phyloP scores from a whole-genome alignment of 2,329 filamentous ascomycete genomes.

The Akanthomyces lecanii region DNA sequence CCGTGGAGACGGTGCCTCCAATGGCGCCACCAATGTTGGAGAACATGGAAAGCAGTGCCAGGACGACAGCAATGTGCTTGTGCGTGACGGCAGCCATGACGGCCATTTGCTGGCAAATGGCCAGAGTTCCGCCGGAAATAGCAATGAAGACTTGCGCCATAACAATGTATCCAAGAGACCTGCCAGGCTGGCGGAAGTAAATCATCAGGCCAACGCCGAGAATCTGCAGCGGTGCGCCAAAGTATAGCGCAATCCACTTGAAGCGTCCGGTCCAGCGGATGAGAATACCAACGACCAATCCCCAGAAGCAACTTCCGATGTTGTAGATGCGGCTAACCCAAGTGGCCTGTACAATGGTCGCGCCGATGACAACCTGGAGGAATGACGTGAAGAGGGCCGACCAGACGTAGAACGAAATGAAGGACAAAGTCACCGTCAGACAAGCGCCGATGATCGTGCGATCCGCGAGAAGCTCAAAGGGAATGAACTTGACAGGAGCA shows the following conservation, averaged over 20 bases:
- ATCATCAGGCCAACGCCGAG: conserved; percentile 38
- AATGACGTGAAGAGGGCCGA: conserved; percentile 54
- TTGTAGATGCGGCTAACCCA: conserved; percentile 48
- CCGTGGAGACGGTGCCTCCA: conserved; percentile 4
- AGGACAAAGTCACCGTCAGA: conserved; percentile 39
- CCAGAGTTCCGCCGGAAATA: conserved; percentile 52
- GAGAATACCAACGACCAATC: conserved; percentile 44
- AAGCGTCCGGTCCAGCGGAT: conserved; percentile 44
- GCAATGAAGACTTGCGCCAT: conserved; percentile 59
- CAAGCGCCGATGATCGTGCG: conserved; percentile 51
- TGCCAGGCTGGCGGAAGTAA: conserved; percentile 40
- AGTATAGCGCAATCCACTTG: conserved; percentile 41
- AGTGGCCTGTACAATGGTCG: conserved; percentile 38
- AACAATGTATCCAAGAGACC: conserved; percentile 50
- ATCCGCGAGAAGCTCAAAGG: conserved; percentile 45
- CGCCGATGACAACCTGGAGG: conserved; percentile 47
- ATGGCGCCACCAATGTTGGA: conserved; percentile 8
- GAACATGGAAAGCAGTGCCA: conserved; percentile 2
- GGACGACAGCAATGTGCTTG: background rate
- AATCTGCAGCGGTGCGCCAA: conserved; percentile 30
- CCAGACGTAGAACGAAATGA: conserved; percentile 49
- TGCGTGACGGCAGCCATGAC: conserved; percentile 55
- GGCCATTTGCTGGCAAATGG: conserved; percentile 55
- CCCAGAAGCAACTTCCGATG: conserved; percentile 47
- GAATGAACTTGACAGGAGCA: conserved; percentile 55